Conservation (phyloP, 225 moss, liverwort and hornwort species). For the Ulota crispa region DNA sequence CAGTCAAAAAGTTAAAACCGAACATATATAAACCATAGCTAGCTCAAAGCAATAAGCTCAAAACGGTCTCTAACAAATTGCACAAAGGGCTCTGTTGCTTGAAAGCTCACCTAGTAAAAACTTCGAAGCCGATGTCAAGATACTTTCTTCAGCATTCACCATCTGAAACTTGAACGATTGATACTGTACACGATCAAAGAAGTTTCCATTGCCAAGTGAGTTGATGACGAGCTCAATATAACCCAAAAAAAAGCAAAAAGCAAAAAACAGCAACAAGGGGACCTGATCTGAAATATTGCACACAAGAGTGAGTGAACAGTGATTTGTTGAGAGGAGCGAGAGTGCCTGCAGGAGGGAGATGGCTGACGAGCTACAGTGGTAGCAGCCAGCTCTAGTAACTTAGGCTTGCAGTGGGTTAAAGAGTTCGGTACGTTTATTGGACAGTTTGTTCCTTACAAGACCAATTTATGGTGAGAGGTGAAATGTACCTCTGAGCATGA, state of each 20-base stretch:
- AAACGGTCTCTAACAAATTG: neutral
- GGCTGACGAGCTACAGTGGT: neutral
- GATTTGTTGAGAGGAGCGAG: neutral
- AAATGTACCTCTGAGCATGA: slow-evolving; percentile 5
- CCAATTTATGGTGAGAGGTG: slow-evolving; percentile 36
- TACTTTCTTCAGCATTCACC: neutral
- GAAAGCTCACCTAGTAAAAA: neutral
- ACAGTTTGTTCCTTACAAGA: slow-evolving; percentile 31
- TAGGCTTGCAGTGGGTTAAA: neutral
- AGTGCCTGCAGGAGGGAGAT: neutral
- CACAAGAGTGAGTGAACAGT: neutral
- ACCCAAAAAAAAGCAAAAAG: neutral
- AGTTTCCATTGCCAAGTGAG: neutral
- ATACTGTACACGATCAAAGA: neutral
- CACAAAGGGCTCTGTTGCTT: neutral
- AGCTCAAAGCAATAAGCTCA: neutral
- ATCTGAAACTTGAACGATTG: neutral
- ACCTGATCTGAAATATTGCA: neutral
- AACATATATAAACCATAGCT: neutral
- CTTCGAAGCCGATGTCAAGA: too few species aligned
- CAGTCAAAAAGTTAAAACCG: neutral
- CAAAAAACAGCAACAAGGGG: neutral
- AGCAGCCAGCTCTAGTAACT: neutral
- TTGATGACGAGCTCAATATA: neutral
- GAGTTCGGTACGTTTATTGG: neutral